These are phyloP conservation scores for Suhomyces bokatorum DNA, from an alignment of 1,139 yeast genomes.

Conservation along the genomic window DNA sequence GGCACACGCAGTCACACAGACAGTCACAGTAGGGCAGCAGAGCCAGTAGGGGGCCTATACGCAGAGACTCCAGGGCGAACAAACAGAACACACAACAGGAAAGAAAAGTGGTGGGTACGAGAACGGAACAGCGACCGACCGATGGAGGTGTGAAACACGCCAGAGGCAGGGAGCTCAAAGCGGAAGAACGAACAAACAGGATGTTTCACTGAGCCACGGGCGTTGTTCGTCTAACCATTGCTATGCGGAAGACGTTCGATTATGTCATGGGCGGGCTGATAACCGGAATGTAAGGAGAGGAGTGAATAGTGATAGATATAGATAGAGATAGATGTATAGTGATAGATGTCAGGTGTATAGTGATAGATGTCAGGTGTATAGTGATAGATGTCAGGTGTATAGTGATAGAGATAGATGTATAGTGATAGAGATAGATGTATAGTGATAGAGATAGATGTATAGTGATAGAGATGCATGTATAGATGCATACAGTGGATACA, in stretches of 20 bases:
- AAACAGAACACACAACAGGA: not conserved
- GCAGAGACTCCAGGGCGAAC: not conserved
- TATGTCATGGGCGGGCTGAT: not conserved
- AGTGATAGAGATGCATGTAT: too few species aligned
- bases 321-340: too few species aligned
- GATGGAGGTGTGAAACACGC: not conserved
- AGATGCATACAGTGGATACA: too few species aligned
- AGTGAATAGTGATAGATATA: too few species aligned
- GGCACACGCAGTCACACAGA: too few species aligned
- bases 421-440: too few species aligned
- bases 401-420: too few species aligned
- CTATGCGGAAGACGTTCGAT: constrained; percentile 3
- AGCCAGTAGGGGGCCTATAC: not conserved
- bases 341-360: too few species aligned
- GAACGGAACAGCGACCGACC: not conserved
- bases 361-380: too few species aligned
- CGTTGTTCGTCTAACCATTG: constrained; percentile 6
- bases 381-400: too few species aligned
- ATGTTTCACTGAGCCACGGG: constrained; percentile 4
- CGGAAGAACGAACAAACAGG: not conserved
- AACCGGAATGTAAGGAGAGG: not conserved
- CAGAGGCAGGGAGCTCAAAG: not conserved
- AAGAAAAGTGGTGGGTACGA: not conserved
- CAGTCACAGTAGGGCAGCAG: too few species aligned
- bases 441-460: too few species aligned